Evolutionary conservation across 495 filamentous ascomycete species (phyloP), one percentile per base, ranked within the genome.

Genomic region (Acidomyces sp.): DNA sequence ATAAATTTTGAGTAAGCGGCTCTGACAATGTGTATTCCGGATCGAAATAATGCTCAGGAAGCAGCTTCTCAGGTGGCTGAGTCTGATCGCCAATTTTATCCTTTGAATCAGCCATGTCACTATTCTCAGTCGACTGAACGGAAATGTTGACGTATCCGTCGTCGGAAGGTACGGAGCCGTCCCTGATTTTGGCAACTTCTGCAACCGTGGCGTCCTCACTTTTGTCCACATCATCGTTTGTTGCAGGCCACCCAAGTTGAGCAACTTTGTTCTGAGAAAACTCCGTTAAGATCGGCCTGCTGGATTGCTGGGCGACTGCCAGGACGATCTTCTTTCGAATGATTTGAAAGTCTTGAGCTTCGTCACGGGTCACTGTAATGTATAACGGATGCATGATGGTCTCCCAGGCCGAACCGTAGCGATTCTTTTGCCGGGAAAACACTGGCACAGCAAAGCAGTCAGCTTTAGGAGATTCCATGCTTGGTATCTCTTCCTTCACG

Each of bases 101-200:
- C 7, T 32, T n/a, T n/a, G n/a, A n/a, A n/a, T n/a, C 38, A 11
- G 13, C 31, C 28, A 16, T 16, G 16, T 34, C 35, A 22, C 4
- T 17, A 6, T 28, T 12, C 18, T 34, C 32, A 2, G 19, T 11
- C 12, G 30, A 25, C 4, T 31, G 19, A 3, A 92, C 87, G 1
- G 81, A 82, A 17, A 97, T 77, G 55, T 95, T 81, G 3, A 96
- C 84, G 46, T 93, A 75, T 35, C 82, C 84, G 47, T 94, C 86
- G 57, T 94, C 88, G 4, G 83, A 85, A 47, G 86, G 79, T 9
- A 93, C 75, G 6, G 85, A 93, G 0, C 65, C 65, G 16, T 80
- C 77, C 46, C 80, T 69, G 34, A 93, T 66, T 48, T 76, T 37
- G 10, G 30, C 48, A 24, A 15, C 25, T 13, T 52, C 43, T 20